A percentile compares a stretch with the other conserved stretches of the same genome.
These are phyloP conservation scores for Dendrocalamus sinicus DNA, from an alignment of 176 grass and related monocot genomes.

Conservation along the genomic window DNA sequence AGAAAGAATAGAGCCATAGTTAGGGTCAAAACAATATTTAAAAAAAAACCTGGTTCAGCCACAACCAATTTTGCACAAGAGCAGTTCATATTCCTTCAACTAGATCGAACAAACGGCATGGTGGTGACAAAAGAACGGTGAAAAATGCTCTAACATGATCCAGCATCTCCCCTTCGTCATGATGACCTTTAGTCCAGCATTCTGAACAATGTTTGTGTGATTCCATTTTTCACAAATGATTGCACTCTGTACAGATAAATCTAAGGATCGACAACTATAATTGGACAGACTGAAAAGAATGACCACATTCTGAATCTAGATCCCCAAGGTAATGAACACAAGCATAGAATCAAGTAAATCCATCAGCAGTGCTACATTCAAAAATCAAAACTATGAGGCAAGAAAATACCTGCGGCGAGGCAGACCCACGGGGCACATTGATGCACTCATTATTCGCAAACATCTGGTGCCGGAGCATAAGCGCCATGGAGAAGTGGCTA, in stretches of 20 bases:
- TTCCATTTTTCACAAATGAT: not conserved
- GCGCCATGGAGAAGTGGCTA: not conserved
- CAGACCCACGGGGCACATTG: not conserved
- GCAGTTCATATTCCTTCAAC: slow-evolving; percentile 5
- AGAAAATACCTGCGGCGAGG: slow-evolving; percentile 32
- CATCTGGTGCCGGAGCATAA: slow-evolving; percentile 32
- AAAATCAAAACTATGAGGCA: not conserved
- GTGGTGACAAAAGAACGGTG: not conserved
- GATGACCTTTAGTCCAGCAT: not conserved
- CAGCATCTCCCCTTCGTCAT: not conserved
- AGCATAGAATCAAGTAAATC: slow-evolving; percentile 17
- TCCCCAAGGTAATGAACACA: slow-evolving; percentile 4
- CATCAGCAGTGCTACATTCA: not conserved
- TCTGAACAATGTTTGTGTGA: not conserved
- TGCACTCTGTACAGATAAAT: not conserved
- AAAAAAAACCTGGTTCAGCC: not conserved
- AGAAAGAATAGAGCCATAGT: not conserved
- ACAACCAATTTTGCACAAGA: not conserved
- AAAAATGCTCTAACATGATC: slow-evolving; percentile 4
- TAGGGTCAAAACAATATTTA: not conserved
- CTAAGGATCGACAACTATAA: not conserved
- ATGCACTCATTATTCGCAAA: slow-evolving; percentile 25
- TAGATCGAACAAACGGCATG: not conserved
- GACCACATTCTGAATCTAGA: not conserved
- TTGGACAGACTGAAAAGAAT: not conserved